These are phyloP conservation scores for Wickerhamiella allomyrinae DNA, from an alignment of 805 yeast genomes.

Conservation along the genomic window DNA sequence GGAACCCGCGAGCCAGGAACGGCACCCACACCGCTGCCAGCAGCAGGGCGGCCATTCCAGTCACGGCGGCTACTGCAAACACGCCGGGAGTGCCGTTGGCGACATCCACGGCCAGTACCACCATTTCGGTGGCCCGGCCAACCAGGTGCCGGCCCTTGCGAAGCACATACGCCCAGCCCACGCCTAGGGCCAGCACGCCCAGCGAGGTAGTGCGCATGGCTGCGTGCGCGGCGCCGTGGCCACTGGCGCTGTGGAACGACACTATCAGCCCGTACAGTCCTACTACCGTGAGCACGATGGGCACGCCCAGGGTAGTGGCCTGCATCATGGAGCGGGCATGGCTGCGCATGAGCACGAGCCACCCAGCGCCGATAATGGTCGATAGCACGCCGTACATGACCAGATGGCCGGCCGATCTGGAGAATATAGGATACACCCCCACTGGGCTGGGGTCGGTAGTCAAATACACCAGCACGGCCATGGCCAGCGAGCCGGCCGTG, in stretches of 20 bases:
- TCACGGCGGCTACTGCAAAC: conserved; percentile 20
- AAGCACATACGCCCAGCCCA: conserved; percentile 13
- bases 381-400: conserved; percentile 8
- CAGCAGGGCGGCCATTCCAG: conserved; percentile 20
- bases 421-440: conserved; percentile 13
- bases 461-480: conserved; percentile 13
- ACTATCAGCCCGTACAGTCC: conserved; percentile 6
- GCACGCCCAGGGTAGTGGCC: conserved; percentile 13
- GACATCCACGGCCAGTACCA: conserved; percentile 25
- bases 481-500: conserved; percentile 14
- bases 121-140: conserved; percentile 21
- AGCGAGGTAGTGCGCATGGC: conserved; percentile 14
- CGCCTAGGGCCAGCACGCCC: conserved; percentile 12
- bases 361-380: conserved; percentile 8
- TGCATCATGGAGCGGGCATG: conserved; percentile 14
- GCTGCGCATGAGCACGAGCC: conserved; percentile 14
- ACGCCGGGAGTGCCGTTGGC: conserved; percentile 23
- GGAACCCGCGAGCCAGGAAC: conserved; percentile 24
- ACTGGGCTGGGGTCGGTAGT: conserved; percentile 8
- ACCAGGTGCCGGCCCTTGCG: conserved; percentile 11
- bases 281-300: conserved; percentile 7
- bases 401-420: conserved; percentile 10
- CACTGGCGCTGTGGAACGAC: conserved; percentile 11
- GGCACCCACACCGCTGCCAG: conserved; percentile 26
- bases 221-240: conserved; percentile 14